phyloP scores from a whole-genome alignment of 768 basidiomycete species.

The Dacryopinax primogenitus region DNA sequence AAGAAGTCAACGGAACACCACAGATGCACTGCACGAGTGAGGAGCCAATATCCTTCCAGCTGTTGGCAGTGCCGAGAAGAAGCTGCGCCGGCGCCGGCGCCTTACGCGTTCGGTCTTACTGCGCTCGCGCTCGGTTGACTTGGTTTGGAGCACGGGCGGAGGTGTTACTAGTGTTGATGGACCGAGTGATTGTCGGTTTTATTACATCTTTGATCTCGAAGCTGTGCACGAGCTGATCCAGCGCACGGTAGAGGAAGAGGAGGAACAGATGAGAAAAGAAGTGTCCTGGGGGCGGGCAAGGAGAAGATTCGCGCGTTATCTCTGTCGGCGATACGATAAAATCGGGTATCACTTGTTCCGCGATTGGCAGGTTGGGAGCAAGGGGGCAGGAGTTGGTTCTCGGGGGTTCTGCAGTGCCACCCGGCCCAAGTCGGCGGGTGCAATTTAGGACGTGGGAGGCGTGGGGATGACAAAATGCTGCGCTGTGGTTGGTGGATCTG shows the following conservation, averaged over 20 bases:
- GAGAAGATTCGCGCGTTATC: neutral
- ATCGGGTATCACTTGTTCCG: neutral
- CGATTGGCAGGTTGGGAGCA: neutral
- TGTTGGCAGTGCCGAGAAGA: too few relatives aligned
- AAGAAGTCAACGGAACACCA: too few relatives aligned
- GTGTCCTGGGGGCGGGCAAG: neutral
- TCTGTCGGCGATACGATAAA: constrained; percentile 8
- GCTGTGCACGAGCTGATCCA: too few relatives aligned
- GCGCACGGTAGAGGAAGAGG: neutral
- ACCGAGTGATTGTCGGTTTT: too few relatives aligned
- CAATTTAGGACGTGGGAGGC: neutral
- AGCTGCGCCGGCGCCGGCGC: too few relatives aligned
- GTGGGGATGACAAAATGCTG: neutral
- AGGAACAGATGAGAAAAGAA: neutral
- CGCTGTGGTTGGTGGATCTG: neutral
- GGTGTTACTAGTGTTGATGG: too few relatives aligned
- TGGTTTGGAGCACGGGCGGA: too few relatives aligned
- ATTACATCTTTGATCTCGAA: too few relatives aligned
- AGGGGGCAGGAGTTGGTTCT: neutral
- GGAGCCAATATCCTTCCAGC: too few relatives aligned
- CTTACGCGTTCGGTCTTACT: too few relatives aligned
- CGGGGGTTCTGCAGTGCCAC: neutral
- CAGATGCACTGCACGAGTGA: too few relatives aligned
- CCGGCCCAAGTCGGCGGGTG: neutral
- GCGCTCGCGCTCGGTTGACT: too few relatives aligned